A percentile compares a stretch with the other conserved stretches of the same genome.
Conservation (phyloP, 768 basidiomycete genomes). For the Hericium alpestre region DNA sequence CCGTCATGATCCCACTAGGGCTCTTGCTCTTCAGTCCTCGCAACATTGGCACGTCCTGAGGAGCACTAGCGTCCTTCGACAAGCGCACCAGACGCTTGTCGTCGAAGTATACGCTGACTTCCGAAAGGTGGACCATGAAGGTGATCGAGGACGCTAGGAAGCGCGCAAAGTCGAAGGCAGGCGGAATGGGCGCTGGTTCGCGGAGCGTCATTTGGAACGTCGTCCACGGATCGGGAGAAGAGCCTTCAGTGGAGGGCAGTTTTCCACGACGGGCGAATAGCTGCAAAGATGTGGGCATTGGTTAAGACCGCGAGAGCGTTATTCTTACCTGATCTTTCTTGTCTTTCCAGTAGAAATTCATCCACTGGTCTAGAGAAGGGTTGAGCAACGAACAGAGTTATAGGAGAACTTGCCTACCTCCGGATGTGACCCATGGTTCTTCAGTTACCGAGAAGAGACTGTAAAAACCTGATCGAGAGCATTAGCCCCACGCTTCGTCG, state of each 20-base stretch:
- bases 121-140: conserved; percentile 74
- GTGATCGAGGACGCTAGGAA: conserved; percentile 88
- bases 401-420: conserved; percentile 36
- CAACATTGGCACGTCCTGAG: conserved; percentile 42
- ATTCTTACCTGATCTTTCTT: conserved; percentile 69
- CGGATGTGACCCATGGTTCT: conserved; percentile 73
- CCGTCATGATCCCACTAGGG: conserved; percentile 53
- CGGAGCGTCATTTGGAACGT: conserved; percentile 83
- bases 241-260: conserved; percentile 32
- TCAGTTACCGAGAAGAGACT: conserved; percentile 78
- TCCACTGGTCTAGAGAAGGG: conserved; percentile 60
- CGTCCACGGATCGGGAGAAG: conserved; percentile 51
- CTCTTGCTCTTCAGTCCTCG: conserved; percentile 47
- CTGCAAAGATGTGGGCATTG: conserved; percentile 24
- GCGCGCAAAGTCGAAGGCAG: conserved; percentile 76
- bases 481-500: background rate
- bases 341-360: conserved; percentile 95
- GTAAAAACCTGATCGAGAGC: conserved; percentile 53
- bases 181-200: conserved; percentile 69
- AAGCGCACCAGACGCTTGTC: conserved; percentile 60
- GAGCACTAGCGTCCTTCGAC: conserved; percentile 47
- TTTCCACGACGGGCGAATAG: conserved; percentile 75
- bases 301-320: background rate
- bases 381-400: conserved; percentile 7
- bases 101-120: conserved; percentile 77